Evolutionary conservation across 768 basidiomycete genomes (phyloP).

Genomic region (Auriscalpium orientale): DNA sequence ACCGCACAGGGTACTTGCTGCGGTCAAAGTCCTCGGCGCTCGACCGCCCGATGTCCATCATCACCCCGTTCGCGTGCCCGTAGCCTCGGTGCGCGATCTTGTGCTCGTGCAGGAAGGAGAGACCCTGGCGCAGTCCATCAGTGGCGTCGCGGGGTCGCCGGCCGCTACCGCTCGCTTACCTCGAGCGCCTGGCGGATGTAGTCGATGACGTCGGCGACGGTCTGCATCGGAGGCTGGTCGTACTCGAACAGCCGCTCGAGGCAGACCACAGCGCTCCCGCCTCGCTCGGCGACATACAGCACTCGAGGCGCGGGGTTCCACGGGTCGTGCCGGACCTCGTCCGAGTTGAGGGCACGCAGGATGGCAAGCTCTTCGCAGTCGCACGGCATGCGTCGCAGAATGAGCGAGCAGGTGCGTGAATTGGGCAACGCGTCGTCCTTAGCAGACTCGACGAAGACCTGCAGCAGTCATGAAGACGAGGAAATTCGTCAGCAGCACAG

Average conservation of each 20-base stretch:
- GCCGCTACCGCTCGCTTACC: slow-evolving; percentile 19
- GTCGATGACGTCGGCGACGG: slow-evolving; percentile 41
- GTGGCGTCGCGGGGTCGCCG: background rate
- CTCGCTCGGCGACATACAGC: slow-evolving; percentile 35
- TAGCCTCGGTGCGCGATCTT: slow-evolving; percentile 4
- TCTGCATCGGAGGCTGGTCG: slow-evolving; percentile 38
- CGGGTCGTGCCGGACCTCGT: slow-evolving; percentile 38
- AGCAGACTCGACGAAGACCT: slow-evolving; percentile 10
- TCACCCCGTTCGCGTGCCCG: slow-evolving; percentile 4
- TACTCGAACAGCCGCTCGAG: slow-evolving; percentile 38
- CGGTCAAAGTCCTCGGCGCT: slow-evolving; percentile 5
- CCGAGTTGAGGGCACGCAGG: slow-evolving; percentile 36
- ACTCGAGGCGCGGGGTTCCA: slow-evolving; percentile 49
- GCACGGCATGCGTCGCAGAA: slow-evolving; percentile 7
- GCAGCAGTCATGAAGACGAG: background rate
- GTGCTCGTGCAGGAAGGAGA: slow-evolving; percentile 13
- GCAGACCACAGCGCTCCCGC: slow-evolving; percentile 34
- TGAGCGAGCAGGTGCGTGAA: slow-evolving; percentile 1
- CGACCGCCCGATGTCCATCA: slow-evolving; percentile 12
- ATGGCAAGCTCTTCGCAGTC: slow-evolving; percentile 29
- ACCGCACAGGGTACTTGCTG: slow-evolving; percentile 3
- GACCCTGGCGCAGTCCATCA: background rate
- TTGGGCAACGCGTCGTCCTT: background rate
- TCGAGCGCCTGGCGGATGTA: slow-evolving; percentile 45
- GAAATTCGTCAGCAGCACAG: background rate